These are phyloP conservation scores for Eucalyptus viminalis DNA, from an alignment of 345 rosid genomes.

Conservation along the genomic window DNA sequence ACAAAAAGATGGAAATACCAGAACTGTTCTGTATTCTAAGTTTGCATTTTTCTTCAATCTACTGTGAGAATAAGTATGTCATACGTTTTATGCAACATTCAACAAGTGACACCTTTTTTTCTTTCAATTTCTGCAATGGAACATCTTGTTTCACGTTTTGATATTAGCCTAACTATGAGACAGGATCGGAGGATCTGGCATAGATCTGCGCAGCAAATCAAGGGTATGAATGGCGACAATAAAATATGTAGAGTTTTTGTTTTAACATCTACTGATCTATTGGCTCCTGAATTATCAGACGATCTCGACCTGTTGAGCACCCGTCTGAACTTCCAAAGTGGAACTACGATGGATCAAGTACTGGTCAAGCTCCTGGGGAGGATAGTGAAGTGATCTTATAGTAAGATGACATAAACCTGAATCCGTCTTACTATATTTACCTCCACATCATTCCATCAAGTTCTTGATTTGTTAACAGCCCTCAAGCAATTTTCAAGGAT, in stretches of 20 bases:
- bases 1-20: neutral
- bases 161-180: too few relatives aligned
- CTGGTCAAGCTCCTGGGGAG: constrained; percentile 96
- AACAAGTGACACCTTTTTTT: neutral
- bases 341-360: constrained; percentile 99
- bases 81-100: neutral
- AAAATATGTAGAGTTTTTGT: too few relatives aligned
- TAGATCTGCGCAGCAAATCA: too few relatives aligned
- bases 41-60: neutral
- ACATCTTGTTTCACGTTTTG: too few relatives aligned
- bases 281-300: constrained; percentile 30
- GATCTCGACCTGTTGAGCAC: constrained; percentile 67
- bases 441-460: neutral
- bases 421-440: neutral
- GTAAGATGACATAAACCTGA: constrained; percentile 31
- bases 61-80: neutral
- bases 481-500: constrained; percentile 92
- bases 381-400: constrained; percentile 97
- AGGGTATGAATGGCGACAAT: too few relatives aligned
- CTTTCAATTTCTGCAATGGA: neutral
- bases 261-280: neutral
- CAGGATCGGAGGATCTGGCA: too few relatives aligned
- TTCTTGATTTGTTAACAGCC: constrained; percentile 31
- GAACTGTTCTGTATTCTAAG: neutral
- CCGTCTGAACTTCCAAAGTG: constrained; percentile 98